Evolutionary conservation across 1,284 basidiomycete genomes (phyloP).

Genomic region (Filobasidium uniguttulatum): DNA sequence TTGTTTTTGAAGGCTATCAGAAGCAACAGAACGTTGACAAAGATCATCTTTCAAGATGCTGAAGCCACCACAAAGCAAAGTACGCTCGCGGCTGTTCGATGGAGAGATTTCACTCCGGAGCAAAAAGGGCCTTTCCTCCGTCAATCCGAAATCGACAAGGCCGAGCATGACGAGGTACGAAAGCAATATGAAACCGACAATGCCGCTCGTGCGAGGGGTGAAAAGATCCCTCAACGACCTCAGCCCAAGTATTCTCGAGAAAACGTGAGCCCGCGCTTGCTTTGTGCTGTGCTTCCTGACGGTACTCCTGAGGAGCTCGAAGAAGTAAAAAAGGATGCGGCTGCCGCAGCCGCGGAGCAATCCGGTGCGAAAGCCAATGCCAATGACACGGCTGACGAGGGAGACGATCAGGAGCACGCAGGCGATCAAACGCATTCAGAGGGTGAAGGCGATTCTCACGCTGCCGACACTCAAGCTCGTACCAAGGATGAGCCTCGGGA

Average conservation of each 20-base stretch:
- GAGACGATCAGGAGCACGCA: background rate
- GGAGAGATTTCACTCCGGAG: constrained; percentile 79
- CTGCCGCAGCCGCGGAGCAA: background rate
- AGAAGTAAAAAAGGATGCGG: background rate
- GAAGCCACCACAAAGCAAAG: constrained; percentile 90
- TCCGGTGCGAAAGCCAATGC: background rate
- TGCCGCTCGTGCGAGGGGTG: constrained; percentile 42
- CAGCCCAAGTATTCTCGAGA: background rate
- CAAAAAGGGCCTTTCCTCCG: constrained; percentile 86
- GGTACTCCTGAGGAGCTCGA: background rate
- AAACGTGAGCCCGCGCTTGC: constrained; percentile 1
- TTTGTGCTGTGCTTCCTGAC: background rate
- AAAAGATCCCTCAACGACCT: constrained; percentile 18
- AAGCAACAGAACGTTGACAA: constrained; percentile 51
- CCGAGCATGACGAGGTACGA: constrained; percentile 70
- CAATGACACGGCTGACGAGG: background rate
- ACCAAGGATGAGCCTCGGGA: background rate
- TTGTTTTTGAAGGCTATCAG: constrained; percentile 85
- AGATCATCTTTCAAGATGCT: constrained; percentile 78
- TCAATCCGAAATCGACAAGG: constrained; percentile 81
- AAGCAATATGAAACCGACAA: constrained; percentile 70
- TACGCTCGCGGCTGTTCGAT: constrained; percentile 79
- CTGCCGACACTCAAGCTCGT: background rate
- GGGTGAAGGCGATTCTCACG: background rate
- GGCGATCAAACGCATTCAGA: background rate